Base-by-base conservation (phyloP, 306 rosid genomes). In the Castanea mollissima region DNA sequence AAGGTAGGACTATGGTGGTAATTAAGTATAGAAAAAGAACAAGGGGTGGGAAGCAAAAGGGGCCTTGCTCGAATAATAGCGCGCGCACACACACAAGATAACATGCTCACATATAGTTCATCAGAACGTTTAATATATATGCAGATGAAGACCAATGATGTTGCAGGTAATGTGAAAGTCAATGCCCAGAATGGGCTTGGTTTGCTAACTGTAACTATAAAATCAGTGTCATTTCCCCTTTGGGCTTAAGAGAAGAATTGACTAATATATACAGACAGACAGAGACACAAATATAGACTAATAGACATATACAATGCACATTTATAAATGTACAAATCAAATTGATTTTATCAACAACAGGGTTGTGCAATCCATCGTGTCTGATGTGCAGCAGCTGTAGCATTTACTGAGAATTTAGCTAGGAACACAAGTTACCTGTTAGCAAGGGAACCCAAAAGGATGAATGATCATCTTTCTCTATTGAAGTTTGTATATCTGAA, bases 391-490 rank as follows among this genome's bases (percentile, higher is more conserved):
- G 72, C 68, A 16, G 59, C 55, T 52, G 64, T 69, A 72, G 41
- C 59, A 44, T 52, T 67, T 6, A 11, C 55, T 20, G 27, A 52
- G 76, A 74, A 74, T 76, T 31, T 25, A 70, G 74, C 68, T 79
- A 51, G 41, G 71, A 83, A 80, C 65, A 74, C 74, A 76, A 74
- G 58, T 82, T 85, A 96, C 98, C 98, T 91, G 91, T 87, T 69
- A 96, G 88, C 90, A 96, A 88, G 72, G 98, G 99, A 84, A 88
- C 81, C 99, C 99, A 96, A 87, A 84, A 93, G 76, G 98, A 88
- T 78, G 87, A 85, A 49, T 82, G 94, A 82, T 90, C 99, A 74
- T 93, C 98, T 81, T 87, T 96, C 46, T 90, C 94, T 25, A 78
- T 84, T 74, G 81, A 85, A 73, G 78, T 55, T n/a, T 76, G 85